phyloP scores from a whole-genome alignment of 2,329 filamentous ascomycete species.

The Dactylellina parvicollis region DNA sequence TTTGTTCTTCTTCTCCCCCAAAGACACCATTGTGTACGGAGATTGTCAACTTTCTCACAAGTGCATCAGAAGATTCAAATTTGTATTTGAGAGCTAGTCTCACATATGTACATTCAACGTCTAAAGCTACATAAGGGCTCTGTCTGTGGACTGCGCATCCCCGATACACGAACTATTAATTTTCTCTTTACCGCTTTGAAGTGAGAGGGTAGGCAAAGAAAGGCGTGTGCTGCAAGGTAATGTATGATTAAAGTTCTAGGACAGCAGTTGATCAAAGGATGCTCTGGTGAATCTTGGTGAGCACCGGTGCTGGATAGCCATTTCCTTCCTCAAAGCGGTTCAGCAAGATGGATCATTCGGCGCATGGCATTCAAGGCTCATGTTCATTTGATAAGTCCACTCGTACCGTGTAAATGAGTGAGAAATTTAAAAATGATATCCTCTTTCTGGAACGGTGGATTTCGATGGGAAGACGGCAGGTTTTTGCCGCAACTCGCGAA shows the following conservation, averaged over 20 bases:
- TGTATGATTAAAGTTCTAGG: constrained; percentile 65
- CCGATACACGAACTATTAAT: constrained; percentile 63
- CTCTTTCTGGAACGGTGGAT: constrained; percentile 60
- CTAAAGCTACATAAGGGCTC: too few species aligned
- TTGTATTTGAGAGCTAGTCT: too few species aligned
- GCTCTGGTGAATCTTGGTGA: constrained; percentile 63
- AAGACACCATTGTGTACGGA: constrained; percentile 62
- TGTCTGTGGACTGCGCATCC: too few species aligned
- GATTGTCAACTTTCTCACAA: constrained; percentile 65
- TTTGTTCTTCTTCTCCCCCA: constrained; percentile 61
- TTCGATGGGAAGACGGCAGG: constrained; percentile 12
- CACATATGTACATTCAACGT: too few species aligned
- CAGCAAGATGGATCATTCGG: constrained; percentile 67
- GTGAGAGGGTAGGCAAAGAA: constrained; percentile 65
- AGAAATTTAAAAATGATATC: constrained; percentile 63
- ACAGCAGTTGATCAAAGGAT: constrained; percentile 62
- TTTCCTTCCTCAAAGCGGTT: constrained; percentile 59
- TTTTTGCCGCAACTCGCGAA: not conserved
- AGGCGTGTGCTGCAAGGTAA: constrained; percentile 65
- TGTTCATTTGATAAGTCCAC: constrained; percentile 67
- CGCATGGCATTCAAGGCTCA: constrained; percentile 61
- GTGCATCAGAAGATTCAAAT: not conserved
- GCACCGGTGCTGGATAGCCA: constrained; percentile 60
- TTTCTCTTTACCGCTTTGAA: constrained; percentile 58
- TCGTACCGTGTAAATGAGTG: constrained; percentile 65